Evolutionary conservation across 164 flowering plant species (phyloP).

Genomic region (Santalum album): DNA sequence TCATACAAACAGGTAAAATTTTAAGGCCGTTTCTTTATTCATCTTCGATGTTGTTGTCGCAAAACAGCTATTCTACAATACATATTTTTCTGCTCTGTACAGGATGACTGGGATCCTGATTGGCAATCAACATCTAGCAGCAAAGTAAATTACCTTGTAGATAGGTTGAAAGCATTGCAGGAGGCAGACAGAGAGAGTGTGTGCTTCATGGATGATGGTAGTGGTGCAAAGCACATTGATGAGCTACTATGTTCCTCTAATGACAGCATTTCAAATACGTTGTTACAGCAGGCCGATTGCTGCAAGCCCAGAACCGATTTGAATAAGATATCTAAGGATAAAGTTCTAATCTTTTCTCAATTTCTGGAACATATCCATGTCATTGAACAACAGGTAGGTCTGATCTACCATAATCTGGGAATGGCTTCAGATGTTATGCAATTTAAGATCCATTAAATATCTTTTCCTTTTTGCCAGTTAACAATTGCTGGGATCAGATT

Average conservation of each 20-base stretch:
- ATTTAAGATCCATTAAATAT: neutral
- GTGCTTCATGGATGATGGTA: conserved; percentile 15
- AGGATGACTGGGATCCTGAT: conserved; percentile 99
- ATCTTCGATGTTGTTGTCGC: too few relatives aligned
- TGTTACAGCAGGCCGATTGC: conserved; percentile 12
- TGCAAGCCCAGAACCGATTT: conserved; percentile 11
- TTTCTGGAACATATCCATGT: conserved; percentile 98
- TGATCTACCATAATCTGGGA: neutral
- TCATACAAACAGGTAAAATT: conserved; percentile 83
- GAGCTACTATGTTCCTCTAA: conserved; percentile 17
- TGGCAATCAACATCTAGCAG: conserved; percentile 99
- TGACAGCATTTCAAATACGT: conserved; percentile 8
- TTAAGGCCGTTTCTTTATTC: neutral
- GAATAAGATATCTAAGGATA: conserved; percentile 27
- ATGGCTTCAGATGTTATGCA: neutral
- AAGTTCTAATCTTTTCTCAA: conserved; percentile 92
- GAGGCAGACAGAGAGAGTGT: conserved; percentile 30
- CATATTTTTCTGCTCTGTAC: conserved; percentile 5
- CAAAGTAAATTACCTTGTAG: conserved; percentile 77
- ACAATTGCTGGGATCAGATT: conserved; percentile 63
- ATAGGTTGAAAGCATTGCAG: conserved; percentile 50
- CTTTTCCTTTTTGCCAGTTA: conserved; percentile 36
- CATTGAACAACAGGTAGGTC: conserved; percentile 84
- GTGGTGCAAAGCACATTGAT: conserved; percentile 3
- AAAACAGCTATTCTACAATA: neutral